These are phyloP conservation scores for Lathyrus tuberosus DNA, from an alignment of 306 rosid species.

Conservation along the genomic window DNA sequence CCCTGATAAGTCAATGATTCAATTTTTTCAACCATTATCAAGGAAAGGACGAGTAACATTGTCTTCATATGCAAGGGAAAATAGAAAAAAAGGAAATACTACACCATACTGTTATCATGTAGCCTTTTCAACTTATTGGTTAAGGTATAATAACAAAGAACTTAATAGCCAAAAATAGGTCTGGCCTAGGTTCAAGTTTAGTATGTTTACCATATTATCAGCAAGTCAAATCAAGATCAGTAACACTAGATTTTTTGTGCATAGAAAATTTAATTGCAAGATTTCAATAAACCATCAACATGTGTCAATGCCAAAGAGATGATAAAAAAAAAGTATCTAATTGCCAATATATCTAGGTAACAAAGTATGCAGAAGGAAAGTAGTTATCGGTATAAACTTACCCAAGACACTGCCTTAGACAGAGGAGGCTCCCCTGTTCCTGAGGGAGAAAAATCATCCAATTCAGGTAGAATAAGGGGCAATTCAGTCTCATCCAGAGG, in stretches of 20 bases:
- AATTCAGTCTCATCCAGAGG: conserved; percentile 77
- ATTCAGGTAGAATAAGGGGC: conserved; percentile 89
- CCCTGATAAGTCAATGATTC: conserved; percentile 19
- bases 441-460: conserved; percentile 94
- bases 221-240: conserved; percentile 27
- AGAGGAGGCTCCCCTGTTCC: conserved; percentile 98
- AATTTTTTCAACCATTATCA: conserved; percentile 9
- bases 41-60: neutral
- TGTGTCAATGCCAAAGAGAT: conserved; percentile 27
- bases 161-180: conserved; percentile 7
- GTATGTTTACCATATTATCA: neutral
- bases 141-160: conserved; percentile 9
- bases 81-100: conserved; percentile 10
- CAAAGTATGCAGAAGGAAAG: conserved; percentile 23
- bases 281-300: neutral
- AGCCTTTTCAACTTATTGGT: conserved; percentile 19
- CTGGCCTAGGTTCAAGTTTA: conserved; percentile 2
- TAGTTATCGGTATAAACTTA: conserved; percentile 37
- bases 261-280: neutral
- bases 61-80: conserved; percentile 23
- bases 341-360: conserved; percentile 27
- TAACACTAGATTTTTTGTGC: conserved; percentile 9
- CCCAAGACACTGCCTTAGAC: conserved; percentile 88
- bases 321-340: too few species aligned
- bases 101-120: neutral